phyloP scores from a whole-genome alignment of 495 filamentous ascomycete species.

The Haplographium delicatum region DNA sequence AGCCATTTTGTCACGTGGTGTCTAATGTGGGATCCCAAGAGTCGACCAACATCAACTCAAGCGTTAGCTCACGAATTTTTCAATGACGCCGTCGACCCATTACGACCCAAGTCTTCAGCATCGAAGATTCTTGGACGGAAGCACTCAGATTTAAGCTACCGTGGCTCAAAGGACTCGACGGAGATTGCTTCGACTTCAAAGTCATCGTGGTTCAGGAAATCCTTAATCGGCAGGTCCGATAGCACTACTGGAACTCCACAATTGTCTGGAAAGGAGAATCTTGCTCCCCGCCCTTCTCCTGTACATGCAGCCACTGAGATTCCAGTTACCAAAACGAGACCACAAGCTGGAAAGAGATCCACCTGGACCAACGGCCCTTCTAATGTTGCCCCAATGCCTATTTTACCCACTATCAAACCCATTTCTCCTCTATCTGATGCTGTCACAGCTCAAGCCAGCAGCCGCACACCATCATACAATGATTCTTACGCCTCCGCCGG shows the following conservation, averaged over 20 bases:
- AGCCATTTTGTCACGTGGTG: constrained; percentile 97
- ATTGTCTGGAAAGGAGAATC: constrained; percentile 31
- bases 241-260: constrained; percentile 21
- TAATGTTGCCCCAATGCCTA: constrained; percentile 93
- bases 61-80: constrained; percentile 95
- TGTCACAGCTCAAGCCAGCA: constrained; percentile 80
- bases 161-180: constrained; percentile 56
- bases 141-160: constrained; percentile 69
- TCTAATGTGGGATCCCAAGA: constrained; percentile 98
- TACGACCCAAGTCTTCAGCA: constrained; percentile 85
- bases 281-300: constrained; percentile 49
- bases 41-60: constrained; percentile 87
- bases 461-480: constrained; percentile 40
- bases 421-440: constrained; percentile 90
- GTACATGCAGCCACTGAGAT: constrained; percentile 54
- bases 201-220: constrained; percentile 93
- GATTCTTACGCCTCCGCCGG: constrained; percentile 18
- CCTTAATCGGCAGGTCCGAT: constrained; percentile 65
- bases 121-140: constrained; percentile 81
- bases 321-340: constrained; percentile 50
- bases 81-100: constrained; percentile 86
- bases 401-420: constrained; percentile 90
- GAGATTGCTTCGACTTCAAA: constrained; percentile 65
- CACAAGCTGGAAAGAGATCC: constrained; percentile 64
- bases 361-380: constrained; percentile 80